Conservation (phyloP, 208 protist species). For the Herpetomonas muscarum region DNA sequence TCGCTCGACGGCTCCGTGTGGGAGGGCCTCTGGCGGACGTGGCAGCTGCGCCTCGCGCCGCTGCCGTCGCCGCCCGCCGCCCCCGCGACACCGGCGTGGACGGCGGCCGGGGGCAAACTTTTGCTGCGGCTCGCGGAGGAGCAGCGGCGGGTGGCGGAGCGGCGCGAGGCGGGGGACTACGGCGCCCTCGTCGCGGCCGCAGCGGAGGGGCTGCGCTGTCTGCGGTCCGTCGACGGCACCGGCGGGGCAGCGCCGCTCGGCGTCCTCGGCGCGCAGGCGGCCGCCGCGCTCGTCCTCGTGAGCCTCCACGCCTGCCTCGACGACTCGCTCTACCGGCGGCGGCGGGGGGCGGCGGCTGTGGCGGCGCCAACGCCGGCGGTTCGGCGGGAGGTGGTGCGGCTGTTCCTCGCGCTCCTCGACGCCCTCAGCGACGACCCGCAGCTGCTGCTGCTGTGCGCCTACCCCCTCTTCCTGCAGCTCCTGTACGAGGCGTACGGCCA, state of each 20-base stretch:
- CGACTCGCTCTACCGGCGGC: no score
- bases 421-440: conserved; percentile 37
- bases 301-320: background rate
- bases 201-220: background rate
- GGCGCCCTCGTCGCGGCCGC: background rate
- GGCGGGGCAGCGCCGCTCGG: background rate
- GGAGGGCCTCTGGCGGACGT: conserved; percentile 12
- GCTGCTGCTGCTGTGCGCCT: conserved; percentile 56
- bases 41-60: conserved; percentile 18
- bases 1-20: conserved; percentile 11
- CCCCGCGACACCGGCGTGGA: background rate
- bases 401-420: conserved; percentile 14
- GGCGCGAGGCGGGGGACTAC: conserved; percentile 1
- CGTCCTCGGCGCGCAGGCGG: no score
- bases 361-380: background rate
- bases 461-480: conserved; percentile 39
- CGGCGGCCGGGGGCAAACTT: background rate
- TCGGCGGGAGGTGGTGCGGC: background rate
- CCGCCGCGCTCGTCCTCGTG: no score
- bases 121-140: background rate
- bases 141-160: background rate
- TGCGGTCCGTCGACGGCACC: conserved; percentile 1
- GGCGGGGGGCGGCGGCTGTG: background rate
- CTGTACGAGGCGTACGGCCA: conserved; percentile 41
- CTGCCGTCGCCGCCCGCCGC: background rate